phyloP scores from a whole-genome alignment of 1,284 basidiomycete genomes.

The Apiotrichum laibachii region DNA sequence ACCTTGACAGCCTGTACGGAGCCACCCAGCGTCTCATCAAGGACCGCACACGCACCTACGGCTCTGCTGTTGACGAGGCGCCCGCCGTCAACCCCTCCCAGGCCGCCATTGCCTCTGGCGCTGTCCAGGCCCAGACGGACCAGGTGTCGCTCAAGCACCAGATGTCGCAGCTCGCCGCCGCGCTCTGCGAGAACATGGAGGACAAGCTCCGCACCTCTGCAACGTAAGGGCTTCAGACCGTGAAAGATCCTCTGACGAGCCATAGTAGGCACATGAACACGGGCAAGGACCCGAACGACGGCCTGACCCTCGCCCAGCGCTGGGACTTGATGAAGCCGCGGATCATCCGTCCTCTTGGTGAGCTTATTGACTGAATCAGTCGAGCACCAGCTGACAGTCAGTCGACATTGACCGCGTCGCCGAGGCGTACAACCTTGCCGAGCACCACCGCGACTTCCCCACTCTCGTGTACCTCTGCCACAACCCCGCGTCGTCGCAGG shows the following conservation, averaged over 20 bases:
- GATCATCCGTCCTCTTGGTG: constrained; percentile 47
- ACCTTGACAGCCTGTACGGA: constrained; percentile 70
- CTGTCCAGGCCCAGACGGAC: constrained; percentile 26
- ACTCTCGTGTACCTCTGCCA: constrained; percentile 79
- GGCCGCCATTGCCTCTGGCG: constrained; percentile 5
- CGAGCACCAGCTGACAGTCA: constrained; percentile 33
- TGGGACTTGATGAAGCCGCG: constrained; percentile 44
- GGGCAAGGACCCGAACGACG: constrained; percentile 41
- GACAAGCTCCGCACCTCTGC: constrained; percentile 69
- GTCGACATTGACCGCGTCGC: constrained; percentile 66
- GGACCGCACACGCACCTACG: constrained; percentile 54
- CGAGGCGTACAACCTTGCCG: constrained; percentile 75
- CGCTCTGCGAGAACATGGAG: constrained; percentile 68
- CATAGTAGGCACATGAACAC: constrained; percentile 35
- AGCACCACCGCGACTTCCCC: constrained; percentile 77
- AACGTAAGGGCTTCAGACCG: constrained; percentile 55
- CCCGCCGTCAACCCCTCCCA: constrained; percentile 15
- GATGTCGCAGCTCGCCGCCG: constrained; percentile 67
- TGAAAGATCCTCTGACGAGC: background rate
- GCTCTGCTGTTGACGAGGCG: constrained; percentile 52
- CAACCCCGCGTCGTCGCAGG: constrained; percentile 42
- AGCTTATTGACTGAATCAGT: constrained; percentile 6
- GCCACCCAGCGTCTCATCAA: constrained; percentile 58
- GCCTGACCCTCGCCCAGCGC: constrained; percentile 31
- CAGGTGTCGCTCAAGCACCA: constrained; percentile 56